Conservation (phyloP, 257 asterid species). For the Nicotiana sylvestris region DNA sequence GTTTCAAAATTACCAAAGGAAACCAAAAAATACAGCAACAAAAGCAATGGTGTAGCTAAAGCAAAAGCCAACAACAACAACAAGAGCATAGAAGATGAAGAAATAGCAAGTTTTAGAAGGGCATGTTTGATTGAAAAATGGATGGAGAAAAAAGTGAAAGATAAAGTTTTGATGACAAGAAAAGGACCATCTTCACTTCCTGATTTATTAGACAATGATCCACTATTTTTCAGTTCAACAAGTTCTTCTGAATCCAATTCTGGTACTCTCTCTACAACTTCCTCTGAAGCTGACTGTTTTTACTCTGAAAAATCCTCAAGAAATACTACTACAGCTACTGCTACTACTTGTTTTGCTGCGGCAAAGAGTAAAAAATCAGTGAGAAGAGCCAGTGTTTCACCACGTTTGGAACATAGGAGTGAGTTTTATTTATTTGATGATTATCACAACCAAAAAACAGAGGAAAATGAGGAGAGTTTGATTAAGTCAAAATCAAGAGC, state of each 20-base stretch:
- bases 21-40: background rate
- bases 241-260: conserved; percentile 72
- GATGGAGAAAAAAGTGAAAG: conserved; percentile 45
- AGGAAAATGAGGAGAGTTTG: conserved; percentile 17
- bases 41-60: background rate
- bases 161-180: background rate
- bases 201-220: conserved; percentile 40
- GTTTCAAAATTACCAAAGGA: conserved; percentile 17
- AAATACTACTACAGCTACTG: conserved; percentile 26
- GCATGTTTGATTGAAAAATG: conserved; percentile 56
- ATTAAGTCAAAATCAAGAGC: conserved; percentile 53
- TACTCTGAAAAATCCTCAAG: conserved; percentile 23
- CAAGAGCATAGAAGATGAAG: conserved; percentile 25
- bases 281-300: conserved; percentile 65
- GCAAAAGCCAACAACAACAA: background rate
- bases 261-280: conserved; percentile 54
- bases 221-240: conserved; percentile 67
- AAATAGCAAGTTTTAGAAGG: conserved; percentile 26
- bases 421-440: conserved; percentile 25
- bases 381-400: conserved; percentile 20
- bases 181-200: conserved; percentile 22
- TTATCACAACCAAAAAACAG: conserved; percentile 12
- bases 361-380: conserved; percentile 36
- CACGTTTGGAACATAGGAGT: background rate
- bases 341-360: conserved; percentile 47